Conservation (phyloP, 1,284 basidiomycete genomes). For the Grifola frondosa region DNA sequence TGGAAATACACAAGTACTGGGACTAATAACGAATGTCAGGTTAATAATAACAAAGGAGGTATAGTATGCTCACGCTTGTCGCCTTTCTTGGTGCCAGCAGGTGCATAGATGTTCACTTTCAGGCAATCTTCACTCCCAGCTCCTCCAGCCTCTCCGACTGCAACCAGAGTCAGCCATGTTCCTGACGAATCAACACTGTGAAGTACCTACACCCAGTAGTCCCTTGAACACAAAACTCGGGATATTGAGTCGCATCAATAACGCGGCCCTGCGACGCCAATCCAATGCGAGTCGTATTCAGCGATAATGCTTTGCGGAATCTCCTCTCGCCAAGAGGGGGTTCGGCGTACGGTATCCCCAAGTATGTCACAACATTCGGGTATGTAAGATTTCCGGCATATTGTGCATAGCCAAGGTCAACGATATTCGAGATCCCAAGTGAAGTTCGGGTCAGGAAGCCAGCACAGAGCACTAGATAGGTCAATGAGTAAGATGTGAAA, state of each 20-base stretch:
- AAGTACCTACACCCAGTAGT: conserved; percentile 42
- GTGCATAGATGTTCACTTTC: conserved; percentile 44
- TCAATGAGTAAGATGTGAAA: too few species aligned
- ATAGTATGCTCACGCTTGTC: conserved; percentile 28
- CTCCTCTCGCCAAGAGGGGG: conserved; percentile 38
- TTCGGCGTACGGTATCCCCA: conserved; percentile 46
- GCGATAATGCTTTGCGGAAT: conserved; percentile 38
- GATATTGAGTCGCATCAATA: conserved; percentile 49
- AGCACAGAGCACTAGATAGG: not conserved
- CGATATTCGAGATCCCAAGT: conserved; percentile 11
- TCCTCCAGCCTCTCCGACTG: conserved; percentile 53
- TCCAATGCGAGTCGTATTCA: conserved; percentile 36
- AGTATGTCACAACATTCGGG: conserved; percentile 54
- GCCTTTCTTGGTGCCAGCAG: conserved; percentile 29
- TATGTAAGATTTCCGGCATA: conserved; percentile 52
- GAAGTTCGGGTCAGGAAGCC: not conserved
- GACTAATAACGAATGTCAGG: conserved; percentile 36
- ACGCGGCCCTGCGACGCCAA: conserved; percentile 35
- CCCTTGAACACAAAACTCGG: conserved; percentile 59
- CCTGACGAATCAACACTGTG: not conserved
- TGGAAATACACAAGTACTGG: conserved; percentile 70
- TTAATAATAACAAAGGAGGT: not conserved
- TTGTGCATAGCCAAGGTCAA: conserved; percentile 32
- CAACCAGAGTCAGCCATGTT: not conserved
- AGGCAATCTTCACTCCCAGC: conserved; percentile 58